phyloP scores from a whole-genome alignment of 306 rosid species.

The Sechiopsis laciniata region DNA sequence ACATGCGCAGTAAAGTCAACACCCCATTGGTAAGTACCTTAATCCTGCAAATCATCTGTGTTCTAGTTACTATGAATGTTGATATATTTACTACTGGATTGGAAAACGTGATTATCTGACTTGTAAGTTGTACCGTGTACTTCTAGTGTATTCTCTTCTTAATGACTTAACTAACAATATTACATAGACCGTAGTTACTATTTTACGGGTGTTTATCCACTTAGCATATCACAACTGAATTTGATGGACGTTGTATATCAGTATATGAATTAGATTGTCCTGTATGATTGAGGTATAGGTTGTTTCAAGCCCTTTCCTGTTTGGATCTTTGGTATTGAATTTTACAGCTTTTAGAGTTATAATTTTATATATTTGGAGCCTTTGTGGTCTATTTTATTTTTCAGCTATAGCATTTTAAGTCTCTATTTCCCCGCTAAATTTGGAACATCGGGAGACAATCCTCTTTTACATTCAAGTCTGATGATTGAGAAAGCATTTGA shows the following conservation, averaged over 20 bases:
- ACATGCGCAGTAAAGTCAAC: conserved; percentile 80
- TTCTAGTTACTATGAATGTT: not conserved
- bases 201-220: not conserved
- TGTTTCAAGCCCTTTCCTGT: not conserved
- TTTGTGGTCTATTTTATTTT: not conserved
- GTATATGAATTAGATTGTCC: not conserved
- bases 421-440: not conserved
- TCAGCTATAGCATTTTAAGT: conserved; percentile 1
- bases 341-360: not conserved
- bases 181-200: not conserved
- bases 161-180: not conserved
- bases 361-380: not conserved
- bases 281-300: not conserved
- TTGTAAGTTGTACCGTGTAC: not conserved
- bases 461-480: too few relatives aligned
- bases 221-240: not conserved
- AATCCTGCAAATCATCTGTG: not conserved
- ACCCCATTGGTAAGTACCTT: conserved; percentile 59
- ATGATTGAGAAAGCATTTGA: too few relatives aligned
- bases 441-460: not conserved
- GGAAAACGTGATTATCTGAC: conserved; percentile 4
- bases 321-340: not conserved
- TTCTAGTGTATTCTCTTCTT: not conserved
- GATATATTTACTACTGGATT: not conserved
- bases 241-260: not conserved